Evolutionary conservation across 345 rosid genomes (phyloP), one percentile per base, ranked within the genome.

Genomic region (Euphorbia pulcherrima): DNA sequence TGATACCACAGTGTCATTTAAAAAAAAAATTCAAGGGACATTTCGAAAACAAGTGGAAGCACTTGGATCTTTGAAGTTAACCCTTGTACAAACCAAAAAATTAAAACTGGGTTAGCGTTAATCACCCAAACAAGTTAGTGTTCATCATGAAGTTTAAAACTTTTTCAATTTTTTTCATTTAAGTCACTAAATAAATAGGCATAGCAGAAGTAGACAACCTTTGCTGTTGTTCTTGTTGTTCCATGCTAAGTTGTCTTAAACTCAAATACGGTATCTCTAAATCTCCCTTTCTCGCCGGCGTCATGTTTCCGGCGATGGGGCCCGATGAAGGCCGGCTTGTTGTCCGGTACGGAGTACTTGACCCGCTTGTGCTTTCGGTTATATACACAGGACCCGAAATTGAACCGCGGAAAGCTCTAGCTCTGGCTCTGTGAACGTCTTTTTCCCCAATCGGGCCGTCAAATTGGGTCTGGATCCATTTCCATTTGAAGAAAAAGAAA

Each of bases 231-330:
- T 80, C 76, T 71, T 73, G 78, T 70, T 75, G 65, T 60, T 84
- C 96, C 95, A 79, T 80, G 81, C 71, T 89, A 18, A 87, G 87
- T 72, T 93, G 92, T 75, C 88, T 82, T 66, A 93, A 82, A 67
- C 91, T 87, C 78, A 85, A 17, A 68, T 93, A 90, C 0, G 96
- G 97, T 13, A 84, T 67, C 29, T 73, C 81, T 77, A 79, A 21
- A 66, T 88, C 84, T 46, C 74, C 84, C 30, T 66, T 84, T 60
- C 70, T 74, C 37, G 78, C 52, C 53, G 90, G 87, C 26, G 88
- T 73, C 57, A 82, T 2, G 20, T 80, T 81, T 68, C 96, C 93
- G 20, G 90, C 90, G 1, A 90, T 77, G 20, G 96, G 90, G 3
- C 92, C 92, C 2, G 98, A 90, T 12, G 83, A 69, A 0, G 86